Base-by-base conservation (phyloP, 1,284 basidiomycete species). In the Meira miltonrushii region DNA sequence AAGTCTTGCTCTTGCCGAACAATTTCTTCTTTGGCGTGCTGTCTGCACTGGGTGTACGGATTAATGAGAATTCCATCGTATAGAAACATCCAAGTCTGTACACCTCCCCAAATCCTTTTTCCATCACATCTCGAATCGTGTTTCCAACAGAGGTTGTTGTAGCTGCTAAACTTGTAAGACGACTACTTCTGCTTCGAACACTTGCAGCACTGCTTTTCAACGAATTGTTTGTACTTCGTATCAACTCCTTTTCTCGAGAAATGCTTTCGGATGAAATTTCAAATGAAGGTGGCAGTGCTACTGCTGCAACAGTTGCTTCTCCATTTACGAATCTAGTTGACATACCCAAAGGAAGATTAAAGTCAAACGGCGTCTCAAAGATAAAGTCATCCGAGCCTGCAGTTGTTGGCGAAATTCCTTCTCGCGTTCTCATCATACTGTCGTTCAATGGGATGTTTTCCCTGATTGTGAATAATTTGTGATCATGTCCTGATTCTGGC, bases 31-130 rank as follows among this genome's bases (percentile, higher is more conserved):
- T 10, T 15, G 38, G 13, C 55, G 58, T 57, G 17, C 37, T 21
- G 17, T 13, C 15, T 28, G 39, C 43, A 2, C 39, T 50, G 15
- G 63, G 57, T 23, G 19, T 23, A 23, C 39, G 46, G 1, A 72
- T 63, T 0, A 65, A 64, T 17, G 37, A 15, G 64, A 71, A 72
- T 13, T 57, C 64, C 49, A 71, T 66, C 43, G 62, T 59, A 47
- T 74, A 74, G 61, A 71, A 74, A 58, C 72, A 74, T n/a, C 72
- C 72, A 49, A 74, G 62, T 6, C 68, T 58, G 54, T 68, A 72
- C 4, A 69, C 70, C 43, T 69, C 64, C 39, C 64, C 65, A 39
- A 74, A 65, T 0, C 68, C 66, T 41, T 63, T 65, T 19, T 74
- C 72, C 43, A 74, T 37, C 17, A 33, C 57, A 19, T 54, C 58